Evolutionary conservation across 805 yeast genomes (phyloP), one percentile per base, ranked within the genome.

Genomic region (Ogataea pini): DNA sequence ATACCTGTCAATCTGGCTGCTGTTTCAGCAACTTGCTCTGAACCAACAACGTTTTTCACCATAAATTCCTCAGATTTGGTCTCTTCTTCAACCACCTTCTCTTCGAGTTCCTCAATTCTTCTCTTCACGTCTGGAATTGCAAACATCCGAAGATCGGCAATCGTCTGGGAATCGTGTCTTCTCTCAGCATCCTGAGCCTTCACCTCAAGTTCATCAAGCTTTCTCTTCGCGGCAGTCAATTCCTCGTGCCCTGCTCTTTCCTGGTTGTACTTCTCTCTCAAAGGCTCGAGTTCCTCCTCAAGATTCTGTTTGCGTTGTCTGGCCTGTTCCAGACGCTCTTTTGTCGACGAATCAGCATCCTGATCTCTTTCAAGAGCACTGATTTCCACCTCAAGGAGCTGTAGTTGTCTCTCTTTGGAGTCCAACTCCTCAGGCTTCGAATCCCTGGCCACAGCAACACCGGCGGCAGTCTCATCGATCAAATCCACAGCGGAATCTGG

Each of bases 401-500:
- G 95, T 42, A 91, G 77, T 71, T 89, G 89, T 69, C 99, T 87
- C 71, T 94, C 99, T 58, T 90, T 79, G 38, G 84, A 85, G 72
- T 94, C 99, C 61, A 94, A 77, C 67, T 90, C 97, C 70, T 94
- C 99, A 1, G 99, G 99, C 67, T 89, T 89, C 3, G 98, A 92
- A 67, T 94, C 99, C 71, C 99, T 83, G 3, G 97, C 96, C 45
- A 94, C 99, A 1, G 98, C 98, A 36, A 94, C 98, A 48, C 96
- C 79, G 2, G 98, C 98, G 37, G 97, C 95, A 6, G 97, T 79
- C 66, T 94, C 97, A 72, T 92, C 99, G 56, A 92, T 89, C 59
- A 92, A 75, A 69, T 92, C 99, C 49, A 92, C 94, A 1, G 99
- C 99, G 22, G 96, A 89, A 67, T 92, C 99, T 8, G 99, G 99